Evolutionary conservation across 306 rosid species (phyloP).

Genomic region (Astragalus membranaceus): DNA sequence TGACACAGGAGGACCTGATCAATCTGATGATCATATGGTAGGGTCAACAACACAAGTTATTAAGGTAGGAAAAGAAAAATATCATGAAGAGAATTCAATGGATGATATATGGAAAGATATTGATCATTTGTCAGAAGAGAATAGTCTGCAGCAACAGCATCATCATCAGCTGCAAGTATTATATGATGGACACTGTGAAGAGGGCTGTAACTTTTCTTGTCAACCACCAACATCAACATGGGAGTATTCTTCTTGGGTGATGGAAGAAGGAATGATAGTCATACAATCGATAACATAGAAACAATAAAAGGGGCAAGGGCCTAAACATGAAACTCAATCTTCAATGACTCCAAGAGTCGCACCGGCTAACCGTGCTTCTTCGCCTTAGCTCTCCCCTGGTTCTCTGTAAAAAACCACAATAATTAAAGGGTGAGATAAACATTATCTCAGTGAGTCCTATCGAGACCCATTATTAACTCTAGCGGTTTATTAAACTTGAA

Average conservation of each 20-base stretch:
- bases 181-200: constrained; percentile 28
- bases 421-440: no score
- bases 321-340: no score
- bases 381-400: no score
- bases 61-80: constrained; percentile 13
- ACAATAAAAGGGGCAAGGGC: no score
- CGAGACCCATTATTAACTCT: no score
- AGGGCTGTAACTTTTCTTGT: constrained; percentile 34
- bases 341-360: no score
- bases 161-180: constrained; percentile 17
- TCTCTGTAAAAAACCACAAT: no score
- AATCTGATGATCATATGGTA: no score
- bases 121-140: constrained; percentile 44
- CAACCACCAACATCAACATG: constrained; percentile 40
- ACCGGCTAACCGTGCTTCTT: no score
- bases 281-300: no score
- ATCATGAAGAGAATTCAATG: constrained; percentile 40
- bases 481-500: no score
- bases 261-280: constrained; percentile 66
- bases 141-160: constrained; percentile 14
- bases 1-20: constrained; percentile 71
- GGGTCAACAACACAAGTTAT: constrained; percentile 23
- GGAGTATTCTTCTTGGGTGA: constrained; percentile 56
- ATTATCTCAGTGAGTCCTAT: no score
- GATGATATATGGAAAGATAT: constrained; percentile 98